These are phyloP conservation scores for Cercospora sp. DNA, from an alignment of 2,329 filamentous ascomycete species.

Conservation along the genomic window DNA sequence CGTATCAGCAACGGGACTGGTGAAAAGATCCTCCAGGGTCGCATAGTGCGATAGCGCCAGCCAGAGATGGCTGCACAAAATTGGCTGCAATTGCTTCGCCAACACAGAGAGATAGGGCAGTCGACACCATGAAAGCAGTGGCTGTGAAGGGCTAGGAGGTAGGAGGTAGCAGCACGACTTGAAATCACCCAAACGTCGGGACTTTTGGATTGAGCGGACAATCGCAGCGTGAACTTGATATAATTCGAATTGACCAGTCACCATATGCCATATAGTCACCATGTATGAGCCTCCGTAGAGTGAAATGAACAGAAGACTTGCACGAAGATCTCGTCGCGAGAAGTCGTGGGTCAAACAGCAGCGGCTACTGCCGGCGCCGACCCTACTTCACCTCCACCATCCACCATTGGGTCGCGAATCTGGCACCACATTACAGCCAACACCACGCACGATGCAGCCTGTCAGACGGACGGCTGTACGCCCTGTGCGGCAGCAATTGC, in stretches of 20 bases:
- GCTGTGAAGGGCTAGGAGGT: neutral
- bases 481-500: constrained; percentile 42
- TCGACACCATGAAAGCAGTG: neutral
- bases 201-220: neutral
- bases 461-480: constrained; percentile 47
- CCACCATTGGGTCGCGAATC: neutral
- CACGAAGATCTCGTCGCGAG: neutral
- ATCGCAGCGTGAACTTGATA: neutral
- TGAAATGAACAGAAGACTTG: neutral
- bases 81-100: neutral
- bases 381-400: neutral
- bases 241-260: neutral
- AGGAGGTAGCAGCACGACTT: neutral
- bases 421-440: constrained; percentile 1
- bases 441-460: constrained; percentile 46
- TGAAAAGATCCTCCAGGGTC: neutral
- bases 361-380: neutral
- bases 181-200: neutral
- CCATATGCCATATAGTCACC: neutral
- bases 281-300: neutral
- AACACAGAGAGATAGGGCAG: neutral
- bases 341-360: neutral
- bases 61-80: neutral
- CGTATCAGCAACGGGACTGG: neutral
- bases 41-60: neutral